A percentile compares a stretch with the other conserved stretches of the same genome.
These are phyloP conservation scores for Phytophthora megakarya DNA, from an alignment of 352 stramenopile species.

Conservation along the genomic window DNA sequence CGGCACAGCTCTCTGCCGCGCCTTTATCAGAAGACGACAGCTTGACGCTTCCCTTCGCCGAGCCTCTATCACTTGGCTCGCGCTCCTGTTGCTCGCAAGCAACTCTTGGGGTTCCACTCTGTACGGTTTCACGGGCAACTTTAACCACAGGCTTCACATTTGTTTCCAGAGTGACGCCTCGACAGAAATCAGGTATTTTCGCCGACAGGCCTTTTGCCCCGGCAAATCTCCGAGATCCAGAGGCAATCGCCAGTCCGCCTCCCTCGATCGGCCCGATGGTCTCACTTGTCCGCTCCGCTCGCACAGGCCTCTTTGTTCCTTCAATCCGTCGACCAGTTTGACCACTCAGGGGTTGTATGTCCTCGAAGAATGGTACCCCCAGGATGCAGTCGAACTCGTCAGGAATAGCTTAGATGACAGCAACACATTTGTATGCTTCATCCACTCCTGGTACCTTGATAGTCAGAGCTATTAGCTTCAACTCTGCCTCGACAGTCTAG, in stretches of 20 bases:
- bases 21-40: no score
- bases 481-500: not conserved
- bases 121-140: not conserved
- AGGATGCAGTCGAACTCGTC: slow-evolving; percentile 14
- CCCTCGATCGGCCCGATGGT: not conserved
- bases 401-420: not conserved
- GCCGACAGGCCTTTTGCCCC: not conserved
- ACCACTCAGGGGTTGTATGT: slow-evolving; percentile 6
- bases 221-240: slow-evolving; percentile 3
- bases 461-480: not conserved
- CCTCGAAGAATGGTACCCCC: slow-evolving; percentile 22
- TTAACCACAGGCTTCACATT: not conserved
- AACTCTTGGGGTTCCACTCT: not conserved
- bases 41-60: no score
- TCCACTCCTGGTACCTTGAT: not conserved
- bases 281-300: not conserved
- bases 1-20: no score
- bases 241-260: not conserved
- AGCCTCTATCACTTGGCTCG: no score
- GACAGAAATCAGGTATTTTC: not conserved
- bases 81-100: not conserved
- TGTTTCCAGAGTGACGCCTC: not conserved
- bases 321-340: slow-evolving; percentile 10
- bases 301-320: not conserved
- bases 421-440: not conserved